Conservation (phyloP, 345 rosid genomes). For the Syzygium aqueum region DNA sequence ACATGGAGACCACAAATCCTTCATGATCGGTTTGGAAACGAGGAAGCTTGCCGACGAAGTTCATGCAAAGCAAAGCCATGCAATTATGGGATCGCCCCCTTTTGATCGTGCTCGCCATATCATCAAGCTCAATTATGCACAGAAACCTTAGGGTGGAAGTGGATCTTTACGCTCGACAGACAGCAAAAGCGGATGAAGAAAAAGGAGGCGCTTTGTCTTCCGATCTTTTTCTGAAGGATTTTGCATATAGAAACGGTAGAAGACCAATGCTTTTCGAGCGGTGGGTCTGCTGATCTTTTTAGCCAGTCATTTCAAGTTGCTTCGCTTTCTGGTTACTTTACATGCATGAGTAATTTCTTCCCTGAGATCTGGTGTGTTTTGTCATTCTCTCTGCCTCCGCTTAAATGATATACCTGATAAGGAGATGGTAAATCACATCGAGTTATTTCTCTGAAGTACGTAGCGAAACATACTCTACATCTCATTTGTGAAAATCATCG, state of each 20-base stretch:
- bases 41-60: neutral
- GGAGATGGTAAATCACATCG: neutral
- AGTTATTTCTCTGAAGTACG: neutral
- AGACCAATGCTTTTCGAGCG: neutral
- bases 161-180: neutral
- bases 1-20: neutral
- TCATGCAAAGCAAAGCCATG: neutral
- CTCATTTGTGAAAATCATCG: neutral
- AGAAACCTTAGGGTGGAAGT: neutral
- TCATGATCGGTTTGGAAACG: neutral
- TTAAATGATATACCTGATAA: neutral
- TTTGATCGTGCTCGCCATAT: neutral
- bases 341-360: neutral
- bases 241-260: neutral
- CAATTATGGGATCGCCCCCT: neutral
- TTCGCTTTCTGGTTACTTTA: neutral
- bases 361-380: neutral
- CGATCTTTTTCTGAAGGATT: neutral
- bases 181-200: neutral
- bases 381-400: neutral
- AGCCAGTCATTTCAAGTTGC: neutral
- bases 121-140: neutral
- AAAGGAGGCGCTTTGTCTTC: neutral
- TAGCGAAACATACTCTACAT: neutral
- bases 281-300: neutral